A percentile compares a stretch with the other conserved stretches of the same genome.
Evolutionary conservation across 2,329 filamentous ascomycete species (phyloP).

Genomic region (Periglandula ipomoeae): DNA sequence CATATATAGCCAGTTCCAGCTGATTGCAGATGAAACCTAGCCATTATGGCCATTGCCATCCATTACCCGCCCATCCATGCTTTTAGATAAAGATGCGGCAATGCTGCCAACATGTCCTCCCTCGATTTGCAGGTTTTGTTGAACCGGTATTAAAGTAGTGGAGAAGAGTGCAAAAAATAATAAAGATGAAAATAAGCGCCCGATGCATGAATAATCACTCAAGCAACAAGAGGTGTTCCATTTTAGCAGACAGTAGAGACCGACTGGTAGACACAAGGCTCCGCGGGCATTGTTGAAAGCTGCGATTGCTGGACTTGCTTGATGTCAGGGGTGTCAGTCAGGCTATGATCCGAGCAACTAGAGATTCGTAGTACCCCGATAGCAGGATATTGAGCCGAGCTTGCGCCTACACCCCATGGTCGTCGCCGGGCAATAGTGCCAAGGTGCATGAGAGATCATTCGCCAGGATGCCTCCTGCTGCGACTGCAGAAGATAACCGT

Average conservation of each 20-base stretch:
- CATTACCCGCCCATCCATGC: conserved; percentile 1
- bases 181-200: neutral
- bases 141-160: conserved; percentile 1
- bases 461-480: no score
- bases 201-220: neutral
- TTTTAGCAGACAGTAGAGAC: neutral
- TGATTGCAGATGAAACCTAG: neutral
- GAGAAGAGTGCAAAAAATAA: neutral
- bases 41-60: neutral
- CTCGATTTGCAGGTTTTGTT: neutral
- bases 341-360: neutral
- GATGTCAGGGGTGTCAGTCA: neutral
- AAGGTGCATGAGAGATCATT: no score
- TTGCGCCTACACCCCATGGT: neutral
- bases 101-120: neutral
- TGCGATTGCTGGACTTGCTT: neutral
- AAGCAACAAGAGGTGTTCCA: neutral
- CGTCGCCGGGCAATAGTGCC: no score
- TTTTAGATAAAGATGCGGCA: conserved; percentile 1
- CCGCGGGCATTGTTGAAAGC: conserved; percentile 2
- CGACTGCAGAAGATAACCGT: no score
- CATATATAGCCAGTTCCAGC: neutral
- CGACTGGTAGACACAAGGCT: neutral
- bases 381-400: neutral
- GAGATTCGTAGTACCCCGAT: neutral